Evolutionary conservation across 805 yeast species (phyloP), one percentile per base, ranked within the genome.

Genomic region (Wickerhamiella hasegawae): DNA sequence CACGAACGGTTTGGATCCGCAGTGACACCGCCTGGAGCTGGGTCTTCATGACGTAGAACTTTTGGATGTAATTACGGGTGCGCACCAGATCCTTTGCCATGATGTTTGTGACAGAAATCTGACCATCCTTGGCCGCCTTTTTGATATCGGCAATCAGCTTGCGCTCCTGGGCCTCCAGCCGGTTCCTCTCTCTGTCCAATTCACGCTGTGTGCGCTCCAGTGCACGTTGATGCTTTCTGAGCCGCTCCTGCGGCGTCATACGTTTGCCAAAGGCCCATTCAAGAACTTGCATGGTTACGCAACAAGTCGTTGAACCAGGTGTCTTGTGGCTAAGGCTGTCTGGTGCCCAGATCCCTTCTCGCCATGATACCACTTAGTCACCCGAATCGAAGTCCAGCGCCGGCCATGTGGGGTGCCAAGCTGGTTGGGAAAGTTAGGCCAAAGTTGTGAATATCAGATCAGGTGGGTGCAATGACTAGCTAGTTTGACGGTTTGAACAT

Each of bases 241-340:
- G 70, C 55, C 84, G 69, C 59, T 90, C 98, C 54, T 85, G 96
- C 9, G 98, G 97, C 32, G 97, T 83, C 43, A 79, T 61, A 53
- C 77, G 71, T 66, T 83, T 81, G 8, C 98, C 98, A 60, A 90
- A 90, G 19, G 81, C 83, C 97, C 97, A 90, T 51, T 85, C 93
- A 45, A 90, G 70, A 47, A 77, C 53, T 47, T 71, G 69, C 79
- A 73, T 73, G n/a, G n/a, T n/a, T n/a, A n/a, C n/a, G n/a, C n/a
- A n/a, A n/a, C n/a, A n/a, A n/a, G n/a, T n/a, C n/a, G n/a, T n/a
- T n/a, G n/a, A n/a, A n/a, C n/a, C n/a, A n/a, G n/a, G n/a, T n/a
- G n/a, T n/a, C n/a, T n/a, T n/a, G n/a, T n/a, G n/a, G n/a, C n/a
- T n/a, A n/a, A n/a, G n/a, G n/a, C n/a, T n/a, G n/a, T n/a, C n/a